These are phyloP conservation scores for Nitzschia putrida DNA, from an alignment of 108 stramenopile genomes.

Conservation along the genomic window DNA sequence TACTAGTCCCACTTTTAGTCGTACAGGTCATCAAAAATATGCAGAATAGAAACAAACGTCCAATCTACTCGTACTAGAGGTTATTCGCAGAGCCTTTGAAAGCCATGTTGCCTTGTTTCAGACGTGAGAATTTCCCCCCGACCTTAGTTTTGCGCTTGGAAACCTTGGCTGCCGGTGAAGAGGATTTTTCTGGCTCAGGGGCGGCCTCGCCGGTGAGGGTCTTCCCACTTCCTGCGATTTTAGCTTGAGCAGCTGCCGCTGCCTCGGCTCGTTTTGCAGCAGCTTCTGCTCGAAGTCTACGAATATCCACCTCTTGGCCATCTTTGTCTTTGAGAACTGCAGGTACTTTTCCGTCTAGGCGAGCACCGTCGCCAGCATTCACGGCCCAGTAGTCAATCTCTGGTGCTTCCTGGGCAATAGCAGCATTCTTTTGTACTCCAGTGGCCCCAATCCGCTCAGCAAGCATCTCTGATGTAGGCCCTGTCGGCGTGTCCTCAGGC, in stretches of 20 bases:
- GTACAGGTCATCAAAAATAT: no score
- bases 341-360: constrained; percentile 81
- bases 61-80: no score
- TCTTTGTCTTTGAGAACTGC: constrained; percentile 68
- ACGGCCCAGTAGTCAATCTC: constrained; percentile 87
- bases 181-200: constrained; percentile 22
- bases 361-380: constrained; percentile 73
- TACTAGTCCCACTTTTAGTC: no score
- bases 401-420: constrained; percentile 73
- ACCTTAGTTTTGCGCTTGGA: constrained; percentile 77
- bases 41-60: neutral
- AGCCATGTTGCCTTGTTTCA: constrained; percentile 55
- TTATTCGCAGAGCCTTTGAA: constrained; percentile 69
- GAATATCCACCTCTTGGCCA: constrained; percentile 79
- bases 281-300: constrained; percentile 74
- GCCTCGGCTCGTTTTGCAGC: constrained; percentile 69
- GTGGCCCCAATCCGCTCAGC: constrained; percentile 77
- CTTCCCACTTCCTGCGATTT: constrained; percentile 41
- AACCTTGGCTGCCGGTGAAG: constrained; percentile 25
- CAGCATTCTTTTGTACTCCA: constrained; percentile 85
- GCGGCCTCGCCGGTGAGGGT: constrained; percentile 51
- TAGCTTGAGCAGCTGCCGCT: constrained; percentile 32
- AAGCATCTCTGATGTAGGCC: constrained; percentile 40
- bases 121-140: constrained; percentile 72
- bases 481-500: constrained; percentile 35